Evolutionary conservation across 768 basidiomycete genomes (phyloP).

Genomic region (Leccinum subtestaceum): DNA sequence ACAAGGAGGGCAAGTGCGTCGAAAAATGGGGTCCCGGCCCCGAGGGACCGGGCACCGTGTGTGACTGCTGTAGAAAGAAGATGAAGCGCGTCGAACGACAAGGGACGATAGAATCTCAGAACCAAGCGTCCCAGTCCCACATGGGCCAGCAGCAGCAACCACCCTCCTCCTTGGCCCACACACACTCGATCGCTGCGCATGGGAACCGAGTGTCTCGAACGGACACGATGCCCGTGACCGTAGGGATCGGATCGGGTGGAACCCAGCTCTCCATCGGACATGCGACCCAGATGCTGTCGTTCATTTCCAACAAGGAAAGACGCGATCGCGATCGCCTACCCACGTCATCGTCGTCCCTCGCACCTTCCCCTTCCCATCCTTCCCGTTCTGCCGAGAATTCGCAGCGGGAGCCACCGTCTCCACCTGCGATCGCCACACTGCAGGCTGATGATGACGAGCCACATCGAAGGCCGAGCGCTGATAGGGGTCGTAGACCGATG

Average conservation of each 20-base stretch:
- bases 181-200: constrained; percentile 22
- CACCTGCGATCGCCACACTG: constrained; percentile 32
- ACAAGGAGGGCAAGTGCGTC: constrained; percentile 83
- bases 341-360: constrained; percentile 25
- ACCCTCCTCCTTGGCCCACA: constrained; percentile 11
- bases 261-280: constrained; percentile 25
- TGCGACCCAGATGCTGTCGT: constrained; percentile 21
- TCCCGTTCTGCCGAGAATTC: constrained; percentile 10
- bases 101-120: constrained; percentile 54
- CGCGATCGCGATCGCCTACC: constrained; percentile 26
- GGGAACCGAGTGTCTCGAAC: constrained; percentile 25
- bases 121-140: constrained; percentile 22
- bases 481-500: constrained; percentile 29
- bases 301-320: constrained; percentile 24
- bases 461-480: constrained; percentile 19
- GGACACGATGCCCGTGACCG: constrained; percentile 33
- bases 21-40: constrained; percentile 89
- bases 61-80: constrained; percentile 83
- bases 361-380: constrained; percentile 14
- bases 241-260: constrained; percentile 23
- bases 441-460: constrained; percentile 27
- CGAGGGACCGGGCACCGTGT: constrained; percentile 79
- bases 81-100: constrained; percentile 81
- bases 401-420: constrained; percentile 30
- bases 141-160: constrained; percentile 3